Evolutionary conservation across 768 basidiomycete species (phyloP).

Genomic region (Lactifluus pinguis): DNA sequence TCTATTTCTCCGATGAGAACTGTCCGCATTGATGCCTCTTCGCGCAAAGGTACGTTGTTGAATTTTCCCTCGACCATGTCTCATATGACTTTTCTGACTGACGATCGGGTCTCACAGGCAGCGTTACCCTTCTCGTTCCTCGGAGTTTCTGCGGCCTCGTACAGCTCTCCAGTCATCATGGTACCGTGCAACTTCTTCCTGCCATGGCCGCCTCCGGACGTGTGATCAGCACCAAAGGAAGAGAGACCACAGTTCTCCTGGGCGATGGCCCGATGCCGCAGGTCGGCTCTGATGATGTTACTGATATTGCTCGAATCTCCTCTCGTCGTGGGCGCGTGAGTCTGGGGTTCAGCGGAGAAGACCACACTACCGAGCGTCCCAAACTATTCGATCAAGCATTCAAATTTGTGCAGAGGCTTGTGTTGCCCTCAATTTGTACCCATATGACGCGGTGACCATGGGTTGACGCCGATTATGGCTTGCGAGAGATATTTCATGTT

Average conservation of each 20-base stretch:
- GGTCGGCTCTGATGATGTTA: background rate
- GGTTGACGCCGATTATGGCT: background rate
- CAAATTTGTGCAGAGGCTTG: slow-evolving; percentile 2
- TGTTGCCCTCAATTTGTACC: background rate
- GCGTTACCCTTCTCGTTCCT: slow-evolving; percentile 12
- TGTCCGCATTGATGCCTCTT: background rate
- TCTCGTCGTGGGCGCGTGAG: slow-evolving; percentile 12
- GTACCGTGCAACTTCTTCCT: slow-evolving; percentile 6
- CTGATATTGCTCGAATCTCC: slow-evolving; percentile 9
- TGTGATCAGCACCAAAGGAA: slow-evolving; percentile 1
- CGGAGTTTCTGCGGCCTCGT: slow-evolving; percentile 17
- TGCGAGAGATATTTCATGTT: background rate
- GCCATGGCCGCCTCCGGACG: slow-evolving; percentile 6
- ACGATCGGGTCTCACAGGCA: background rate
- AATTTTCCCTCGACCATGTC: background rate
- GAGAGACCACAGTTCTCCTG: slow-evolving; percentile 6
- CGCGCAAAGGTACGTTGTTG: background rate
- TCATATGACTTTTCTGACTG: background rate
- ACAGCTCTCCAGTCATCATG: slow-evolving; percentile 5
- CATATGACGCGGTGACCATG: background rate
- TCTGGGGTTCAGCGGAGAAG: slow-evolving; percentile 19
- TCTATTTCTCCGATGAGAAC: slow-evolving; percentile 9
- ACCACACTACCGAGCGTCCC: background rate
- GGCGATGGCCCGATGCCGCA: slow-evolving; percentile 7
- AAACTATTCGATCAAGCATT: slow-evolving; percentile 5